Base-by-base conservation (phyloP, 352 stramenopile species). In the Aphanomyces cochlioides region DNA sequence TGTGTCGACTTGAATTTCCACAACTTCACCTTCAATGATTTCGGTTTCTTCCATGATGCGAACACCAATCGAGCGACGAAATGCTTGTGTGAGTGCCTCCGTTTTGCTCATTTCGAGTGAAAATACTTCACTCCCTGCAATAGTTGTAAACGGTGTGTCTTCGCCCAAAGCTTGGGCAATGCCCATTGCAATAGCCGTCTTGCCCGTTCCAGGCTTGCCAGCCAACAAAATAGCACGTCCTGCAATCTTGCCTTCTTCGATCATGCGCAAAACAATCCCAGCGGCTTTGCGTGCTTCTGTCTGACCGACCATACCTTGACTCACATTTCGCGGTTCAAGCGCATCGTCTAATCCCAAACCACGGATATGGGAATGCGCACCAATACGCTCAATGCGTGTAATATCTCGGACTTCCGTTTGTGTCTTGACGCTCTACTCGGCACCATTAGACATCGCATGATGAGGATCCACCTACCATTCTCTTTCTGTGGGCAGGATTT, bases 41-140 rank as follows among this genome's bases (percentile, higher is more conserved):
- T 99, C 97, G 36, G 96, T 99, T 79, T 99, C 97, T 84, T 99
- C 97, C 84, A 99, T 98, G 78, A 99, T 99, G 47, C 94, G 84
- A 40, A 99, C 93, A 47, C 96, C 96, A 80, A 99, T 99, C 7
- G 90, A 98, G 41, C 90, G 84, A 56, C 97, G 90, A 75, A 99
- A 98, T 0, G 96, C 96, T 79, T 99, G 97, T 37, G 97, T 99
- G 53, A 99, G 80, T 47, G 97, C 97, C 77, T 99, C 97, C 8
- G 97, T 99, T 85, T 99, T 99, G 82, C 88, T 98, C 91, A 99
- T 99, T 82, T 99, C 97, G 5, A 99, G 82, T 43, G 95, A 99
- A 74, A 99, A 99, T 36, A 99, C 97, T 70, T 99, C 97, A 28
- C 89, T 98, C n/a, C 92, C 97, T 50, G 93, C 96, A 66, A 99